Evolutionary conservation across 2,329 filamentous ascomycete genomes (phyloP).

Genomic region (Hypoxylon rubiginosum): DNA sequence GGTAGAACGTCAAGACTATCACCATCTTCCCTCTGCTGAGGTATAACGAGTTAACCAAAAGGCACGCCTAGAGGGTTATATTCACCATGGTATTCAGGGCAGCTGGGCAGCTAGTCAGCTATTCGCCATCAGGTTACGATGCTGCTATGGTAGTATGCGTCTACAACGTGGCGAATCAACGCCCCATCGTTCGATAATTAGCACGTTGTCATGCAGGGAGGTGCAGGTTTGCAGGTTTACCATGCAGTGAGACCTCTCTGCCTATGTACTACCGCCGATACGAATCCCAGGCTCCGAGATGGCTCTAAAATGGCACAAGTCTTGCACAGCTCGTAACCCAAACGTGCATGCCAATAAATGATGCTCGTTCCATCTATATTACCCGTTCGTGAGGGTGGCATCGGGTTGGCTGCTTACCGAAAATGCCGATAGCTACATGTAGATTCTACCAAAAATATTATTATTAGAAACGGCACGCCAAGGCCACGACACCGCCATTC

Average conservation of each 20-base stretch:
- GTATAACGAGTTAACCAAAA: not conserved
- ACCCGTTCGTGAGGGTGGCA: conserved; percentile 16
- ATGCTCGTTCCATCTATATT: conserved; percentile 34
- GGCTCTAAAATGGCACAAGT: conserved; percentile 8
- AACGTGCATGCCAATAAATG: conserved; percentile 32
- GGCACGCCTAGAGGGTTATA: not conserved
- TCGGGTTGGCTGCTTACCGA: conserved; percentile 17
- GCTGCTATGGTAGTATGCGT: not conserved
- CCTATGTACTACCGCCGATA: conserved; percentile 16
- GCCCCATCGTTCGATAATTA: conserved; percentile 22
- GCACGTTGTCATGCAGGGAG: conserved; percentile 35
- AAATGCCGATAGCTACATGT: conserved; percentile 22
- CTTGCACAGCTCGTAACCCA: conserved; percentile 29
- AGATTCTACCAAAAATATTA: conserved; percentile 19
- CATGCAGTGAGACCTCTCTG: conserved; percentile 26
- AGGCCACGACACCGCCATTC: conserved; percentile 30
- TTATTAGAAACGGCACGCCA: conserved; percentile 32
- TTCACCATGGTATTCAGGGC: not conserved
- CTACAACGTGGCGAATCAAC: not conserved
- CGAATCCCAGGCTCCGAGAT: conserved; percentile 8
- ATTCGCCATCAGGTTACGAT: too few relatives aligned
- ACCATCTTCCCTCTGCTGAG: not conserved
- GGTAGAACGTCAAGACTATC: not conserved
- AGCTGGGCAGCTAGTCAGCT: too few relatives aligned
- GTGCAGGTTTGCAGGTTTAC: too few relatives aligned